Evolutionary conservation across 2,329 filamentous ascomycete species (phyloP).

Genomic region (Meredithiella fracta): DNA sequence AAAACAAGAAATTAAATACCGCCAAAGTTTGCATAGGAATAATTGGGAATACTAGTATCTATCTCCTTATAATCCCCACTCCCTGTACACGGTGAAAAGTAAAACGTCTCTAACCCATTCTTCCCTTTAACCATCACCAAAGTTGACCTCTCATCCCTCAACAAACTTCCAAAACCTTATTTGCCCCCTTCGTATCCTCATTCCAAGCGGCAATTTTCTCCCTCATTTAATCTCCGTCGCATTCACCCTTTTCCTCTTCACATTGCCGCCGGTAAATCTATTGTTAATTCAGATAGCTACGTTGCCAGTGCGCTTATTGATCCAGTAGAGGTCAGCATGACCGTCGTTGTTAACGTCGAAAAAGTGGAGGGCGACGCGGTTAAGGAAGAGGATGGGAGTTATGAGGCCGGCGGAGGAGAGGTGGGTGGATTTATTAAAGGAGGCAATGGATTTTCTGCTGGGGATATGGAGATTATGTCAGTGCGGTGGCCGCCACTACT

Average conservation of each 20-base stretch:
- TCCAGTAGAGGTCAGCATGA: slow-evolving; percentile 21
- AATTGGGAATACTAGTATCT: slow-evolving; percentile 6
- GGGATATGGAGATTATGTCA: slow-evolving; percentile 22
- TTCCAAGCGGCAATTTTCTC: slow-evolving; percentile 1
- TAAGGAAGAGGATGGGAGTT: slow-evolving; percentile 19
- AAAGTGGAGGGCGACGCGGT: slow-evolving; percentile 24
- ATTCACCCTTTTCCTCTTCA: neutral
- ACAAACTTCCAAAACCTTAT: slow-evolving; percentile 18
- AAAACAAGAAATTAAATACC: neutral
- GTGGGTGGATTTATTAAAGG: slow-evolving; percentile 15
- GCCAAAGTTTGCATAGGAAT: slow-evolving; percentile 1
- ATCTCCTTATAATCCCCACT: slow-evolving; percentile 1
- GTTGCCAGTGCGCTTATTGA: slow-evolving; percentile 23
- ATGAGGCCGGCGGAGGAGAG: slow-evolving; percentile 19
- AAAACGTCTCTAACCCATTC: slow-evolving; percentile 1
- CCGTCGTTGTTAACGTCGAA: slow-evolving; percentile 26
- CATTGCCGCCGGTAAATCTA: slow-evolving; percentile 14
- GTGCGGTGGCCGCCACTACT: slow-evolving; percentile 18
- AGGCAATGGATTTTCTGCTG: slow-evolving; percentile 18
- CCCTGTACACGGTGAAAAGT: slow-evolving; percentile 4
- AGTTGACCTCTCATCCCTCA: slow-evolving; percentile 19
- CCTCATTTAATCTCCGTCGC: neutral
- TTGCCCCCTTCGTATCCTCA: slow-evolving; percentile 16
- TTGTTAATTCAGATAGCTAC: slow-evolving; percentile 21
- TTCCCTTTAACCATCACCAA: slow-evolving; percentile 14